phyloP scores from a whole-genome alignment of 371 early-diverging fungal species.

The Syncephalastrum contaminatum region DNA sequence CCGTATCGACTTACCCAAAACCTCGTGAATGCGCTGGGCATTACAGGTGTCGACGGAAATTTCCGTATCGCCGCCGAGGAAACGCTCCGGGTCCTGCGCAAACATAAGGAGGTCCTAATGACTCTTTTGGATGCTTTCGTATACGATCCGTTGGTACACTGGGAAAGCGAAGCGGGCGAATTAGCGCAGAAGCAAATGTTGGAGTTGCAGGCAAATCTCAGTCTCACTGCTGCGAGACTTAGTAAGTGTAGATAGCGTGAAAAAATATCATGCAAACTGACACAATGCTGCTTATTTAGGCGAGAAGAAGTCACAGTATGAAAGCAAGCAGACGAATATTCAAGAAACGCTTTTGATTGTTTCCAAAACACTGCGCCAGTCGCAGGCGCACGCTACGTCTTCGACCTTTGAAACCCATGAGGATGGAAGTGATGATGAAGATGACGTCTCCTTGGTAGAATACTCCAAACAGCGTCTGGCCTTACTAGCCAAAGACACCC shows the following conservation, averaged over 20 bases:
- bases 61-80: slow-evolving; percentile 76
- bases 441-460: slow-evolving; percentile 10
- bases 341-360: slow-evolving; percentile 10
- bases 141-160: slow-evolving; percentile 87
- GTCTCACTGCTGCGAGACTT: slow-evolving; percentile 35
- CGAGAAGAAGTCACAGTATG: slow-evolving; percentile 28
- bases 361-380: slow-evolving; percentile 19
- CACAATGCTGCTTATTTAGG: slow-evolving; percentile 4
- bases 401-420: slow-evolving; percentile 2
- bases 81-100: slow-evolving; percentile 73
- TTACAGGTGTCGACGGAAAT: slow-evolving; percentile 79
- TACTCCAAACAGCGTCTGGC: slow-evolving; percentile 10
- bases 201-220: slow-evolving; percentile 39
- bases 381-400: slow-evolving; percentile 10
- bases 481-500: too few relatives aligned
- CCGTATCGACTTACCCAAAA: slow-evolving; percentile 97
- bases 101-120: slow-evolving; percentile 78
- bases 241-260: slow-evolving; percentile 12
- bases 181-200: slow-evolving; percentile 35
- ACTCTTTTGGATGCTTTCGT: slow-evolving; percentile 91
- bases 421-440: slow-evolving; percentile 12
- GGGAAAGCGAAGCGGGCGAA: slow-evolving; percentile 50
- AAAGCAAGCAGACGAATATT: slow-evolving; percentile 17
- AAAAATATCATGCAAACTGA: not conserved
- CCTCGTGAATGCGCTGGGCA: slow-evolving; percentile 71